Base-by-base conservation (phyloP, 169 alveolate genomes). In the Condylostoma magnum region DNA sequence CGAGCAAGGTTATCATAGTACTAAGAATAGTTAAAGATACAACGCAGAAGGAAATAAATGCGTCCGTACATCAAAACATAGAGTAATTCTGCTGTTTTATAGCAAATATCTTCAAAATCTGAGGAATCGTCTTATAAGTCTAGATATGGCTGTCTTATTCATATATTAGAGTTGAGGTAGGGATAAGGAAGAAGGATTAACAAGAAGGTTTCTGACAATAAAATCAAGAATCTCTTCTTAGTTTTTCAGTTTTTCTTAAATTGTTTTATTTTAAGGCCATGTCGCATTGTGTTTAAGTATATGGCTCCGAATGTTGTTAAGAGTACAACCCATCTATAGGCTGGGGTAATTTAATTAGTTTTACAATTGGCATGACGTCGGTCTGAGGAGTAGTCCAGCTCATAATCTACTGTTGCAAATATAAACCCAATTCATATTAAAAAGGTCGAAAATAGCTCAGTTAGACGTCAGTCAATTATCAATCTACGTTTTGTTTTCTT, bases 1-100 rank as follows among this genome's bases (percentile, higher is more conserved):
- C 71, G 12, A 18, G 71, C 71, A 3, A 38, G 71, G 71, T 60
- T 55, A 27, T 60, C 56, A 38, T 60, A 55, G 28, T 60, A 60
- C 8, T 31, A 15, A 3, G 57, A 38, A 37, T 38, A 41, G 58
- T 60, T 60, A 41, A 60, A 60, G n/a, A 60, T 8, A n/a, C 56
- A 30, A 1, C 71, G 56, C 25, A 60, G 8, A 8, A 60, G 18
- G 31, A 60, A 60, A 6, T n/a, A 36, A 8, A 60, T n/a, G 8
- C 71, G 12, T 3, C 36, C n/a, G 27, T 2, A 60, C 71, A 60
- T 60, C n/a, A 60, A 38, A 10, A 60, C 57, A 31, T 60, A 60
- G 10, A 60, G 12, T 22, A 60, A 60, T 41, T 60, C 71, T 10
- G 57, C 31, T 6, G n/a, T 15, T 12, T 6, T 60, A 27, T 60